Evolutionary conservation across 768 basidiomycete species (phyloP), one percentile per base, ranked within the genome.

Genomic region (Leccinum uliginosum): DNA sequence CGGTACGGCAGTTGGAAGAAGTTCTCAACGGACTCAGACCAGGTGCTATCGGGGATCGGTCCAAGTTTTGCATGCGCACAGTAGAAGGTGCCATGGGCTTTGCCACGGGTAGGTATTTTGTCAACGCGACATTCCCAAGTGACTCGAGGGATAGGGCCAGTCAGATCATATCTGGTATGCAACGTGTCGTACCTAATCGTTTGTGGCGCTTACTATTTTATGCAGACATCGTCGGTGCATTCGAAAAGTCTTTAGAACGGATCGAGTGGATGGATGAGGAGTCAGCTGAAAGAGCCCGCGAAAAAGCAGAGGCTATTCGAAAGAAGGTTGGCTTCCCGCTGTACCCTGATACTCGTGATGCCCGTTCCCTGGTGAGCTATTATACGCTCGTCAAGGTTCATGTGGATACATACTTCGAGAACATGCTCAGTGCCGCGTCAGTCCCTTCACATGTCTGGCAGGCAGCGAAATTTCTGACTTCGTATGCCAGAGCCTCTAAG

Each of bases 261-360:
- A 80, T 97, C 51, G 80, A 85, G 19, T 99, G 97, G 97, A 93
- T 99, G 89, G 97, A 98, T 67, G 72, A 85, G 48, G 73, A 83
- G 61, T 92, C 92, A 3, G 86, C 91, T 11, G 75, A 77, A 40
- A 91, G 86, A 55, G 97, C 97, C 5, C 84, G 86, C 14, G 82
- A 87, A 66, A 98, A 98, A 80, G 91, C 86, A 26, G 57, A 65
- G 51, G 40, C 27, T 35, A 60, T 60, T 52, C 83, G 86, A 27
- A 82, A 93, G 70, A 96, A 98, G 78, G 90, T 99, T 59, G 97
- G 97, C 56, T 98, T 86, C 73, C 96, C 97, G 1, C 66, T 87
- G 11, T 91, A 84, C 2, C 97, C 97, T 1, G 80, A 98, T 69
- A 94, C 91, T 1, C 77, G 76, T 17, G 77, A 84, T 65, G 79